These are phyloP conservation scores for Populus nigra DNA, from an alignment of 345 rosid species.

Conservation along the genomic window DNA sequence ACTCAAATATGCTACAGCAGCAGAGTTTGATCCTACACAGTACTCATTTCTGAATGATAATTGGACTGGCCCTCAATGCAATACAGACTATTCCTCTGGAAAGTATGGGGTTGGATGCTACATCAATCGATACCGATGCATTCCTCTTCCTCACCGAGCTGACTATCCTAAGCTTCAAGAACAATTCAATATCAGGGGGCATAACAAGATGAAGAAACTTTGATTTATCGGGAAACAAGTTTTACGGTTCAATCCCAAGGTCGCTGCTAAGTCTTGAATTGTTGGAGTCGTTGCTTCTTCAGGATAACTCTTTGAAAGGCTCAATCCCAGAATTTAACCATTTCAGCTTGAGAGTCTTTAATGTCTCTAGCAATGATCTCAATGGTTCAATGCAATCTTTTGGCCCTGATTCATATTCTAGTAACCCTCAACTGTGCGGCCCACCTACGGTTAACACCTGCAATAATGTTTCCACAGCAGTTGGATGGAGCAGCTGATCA, in stretches of 20 bases:
- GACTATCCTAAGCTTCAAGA: slow-evolving; percentile 33
- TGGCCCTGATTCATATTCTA: slow-evolving; percentile 19
- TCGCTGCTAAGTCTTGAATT: slow-evolving; percentile 26
- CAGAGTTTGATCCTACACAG: background rate
- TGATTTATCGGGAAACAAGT: slow-evolving; percentile 42
- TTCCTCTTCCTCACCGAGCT: slow-evolving; percentile 35
- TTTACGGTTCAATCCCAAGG: slow-evolving; percentile 29
- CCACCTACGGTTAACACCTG: slow-evolving; percentile 21
- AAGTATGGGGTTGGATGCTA: slow-evolving; percentile 33
- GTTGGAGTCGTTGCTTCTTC: slow-evolving; percentile 41
- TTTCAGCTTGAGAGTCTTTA: slow-evolving; percentile 27
- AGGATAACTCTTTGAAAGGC: slow-evolving; percentile 44
- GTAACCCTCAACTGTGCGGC: slow-evolving; percentile 31
- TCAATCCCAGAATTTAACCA: slow-evolving; percentile 37
- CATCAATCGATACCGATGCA: slow-evolving; percentile 11
- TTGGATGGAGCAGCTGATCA: background rate
- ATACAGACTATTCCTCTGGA: slow-evolving; percentile 21
- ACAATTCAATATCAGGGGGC: slow-evolving; percentile 38
- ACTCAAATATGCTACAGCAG: background rate
- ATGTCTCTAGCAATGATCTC: slow-evolving; percentile 50
- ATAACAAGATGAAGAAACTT: slow-evolving; percentile 31
- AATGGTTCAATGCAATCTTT: slow-evolving; percentile 35
- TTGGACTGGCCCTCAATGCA: slow-evolving; percentile 49
- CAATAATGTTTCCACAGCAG: background rate
- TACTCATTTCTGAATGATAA: slow-evolving; percentile 34